Conservation (phyloP, 1,139 yeast genomes). For the Pichia sp. region DNA sequence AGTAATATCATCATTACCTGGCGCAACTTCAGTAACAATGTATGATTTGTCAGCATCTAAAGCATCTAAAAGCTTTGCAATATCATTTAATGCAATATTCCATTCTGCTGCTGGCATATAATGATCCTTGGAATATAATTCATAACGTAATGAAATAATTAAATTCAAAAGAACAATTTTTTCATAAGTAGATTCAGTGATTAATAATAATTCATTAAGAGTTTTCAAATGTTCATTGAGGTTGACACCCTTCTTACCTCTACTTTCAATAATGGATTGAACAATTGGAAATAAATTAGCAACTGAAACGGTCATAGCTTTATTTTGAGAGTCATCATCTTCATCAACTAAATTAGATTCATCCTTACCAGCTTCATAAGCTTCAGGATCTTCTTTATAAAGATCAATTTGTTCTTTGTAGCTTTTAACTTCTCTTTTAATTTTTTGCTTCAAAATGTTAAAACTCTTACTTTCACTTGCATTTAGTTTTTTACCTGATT, state of each 20-base stretch:
- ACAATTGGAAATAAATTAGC: constrained; percentile 58
- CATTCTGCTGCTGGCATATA: constrained; percentile 81
- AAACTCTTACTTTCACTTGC: constrained; percentile 83
- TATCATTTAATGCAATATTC: constrained; percentile 63
- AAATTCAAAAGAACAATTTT: constrained; percentile 70
- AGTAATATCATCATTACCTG: constrained; percentile 73
- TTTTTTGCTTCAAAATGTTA: constrained; percentile 83
- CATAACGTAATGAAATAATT: constrained; percentile 85
- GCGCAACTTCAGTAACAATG: constrained; percentile 73
- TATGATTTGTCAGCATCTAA: constrained; percentile 61
- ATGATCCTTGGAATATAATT: constrained; percentile 58
- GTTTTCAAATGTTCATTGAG: constrained; percentile 67
- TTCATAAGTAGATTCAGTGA: constrained; percentile 62
- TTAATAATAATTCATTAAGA: constrained; percentile 56
- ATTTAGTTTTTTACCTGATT: constrained; percentile 57
- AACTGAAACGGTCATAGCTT: constrained; percentile 31
- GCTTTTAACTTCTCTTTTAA: constrained; percentile 73
- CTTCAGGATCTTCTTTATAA: constrained; percentile 66
- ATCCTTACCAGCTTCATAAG: constrained; percentile 43
- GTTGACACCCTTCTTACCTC: constrained; percentile 95
- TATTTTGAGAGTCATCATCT: constrained; percentile 20
- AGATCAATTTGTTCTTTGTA: constrained; percentile 50
- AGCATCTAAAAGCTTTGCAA: constrained; percentile 54
- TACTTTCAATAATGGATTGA: constrained; percentile 71
- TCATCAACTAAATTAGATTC: constrained; percentile 24